A percentile compares a stretch with the other conserved stretches of the same genome.
Evolutionary conservation across 73 alveolate genomes (phyloP).

Genomic region (Paramecium tetraurelia): DNA sequence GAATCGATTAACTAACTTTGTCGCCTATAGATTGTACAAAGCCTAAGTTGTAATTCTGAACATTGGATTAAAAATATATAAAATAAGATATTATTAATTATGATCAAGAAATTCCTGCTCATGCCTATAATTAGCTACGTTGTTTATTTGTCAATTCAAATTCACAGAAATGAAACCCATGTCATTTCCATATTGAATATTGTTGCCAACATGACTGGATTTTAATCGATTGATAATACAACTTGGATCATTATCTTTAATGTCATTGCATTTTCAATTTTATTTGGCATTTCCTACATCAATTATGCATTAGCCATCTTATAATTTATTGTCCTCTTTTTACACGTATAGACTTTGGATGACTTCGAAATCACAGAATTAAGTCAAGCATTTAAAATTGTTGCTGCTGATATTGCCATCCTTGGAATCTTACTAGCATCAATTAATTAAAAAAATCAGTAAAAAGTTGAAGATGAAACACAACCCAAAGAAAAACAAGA

Average conservation of each 20-base stretch:
- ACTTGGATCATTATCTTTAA: background rate
- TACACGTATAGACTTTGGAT: background rate
- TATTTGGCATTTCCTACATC: background rate
- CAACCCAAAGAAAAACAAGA: constrained; percentile 10
- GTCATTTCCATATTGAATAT: background rate
- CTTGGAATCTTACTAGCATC: background rate
- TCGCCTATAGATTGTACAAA: background rate
- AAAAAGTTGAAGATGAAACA: background rate
- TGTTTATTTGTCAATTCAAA: background rate
- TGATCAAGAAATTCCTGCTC: constrained; percentile 23
- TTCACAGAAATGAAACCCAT: background rate
- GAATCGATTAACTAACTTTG: background rate
- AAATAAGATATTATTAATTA: background rate
- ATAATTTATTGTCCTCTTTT: background rate
- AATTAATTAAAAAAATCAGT: background rate
- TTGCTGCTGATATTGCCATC: background rate
- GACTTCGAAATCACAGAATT: constrained; percentile 6
- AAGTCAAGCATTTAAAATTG: background rate
- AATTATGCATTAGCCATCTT: background rate
- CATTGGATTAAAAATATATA: background rate
- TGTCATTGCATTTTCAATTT: background rate
- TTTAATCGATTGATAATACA: background rate
- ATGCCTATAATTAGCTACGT: constrained; percentile 18
- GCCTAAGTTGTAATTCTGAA: constrained; percentile 9
- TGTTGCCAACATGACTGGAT: background rate